These are phyloP conservation scores for Suhomyces pyralidae DNA, from an alignment of 805 yeast species.

Conservation along the genomic window DNA sequence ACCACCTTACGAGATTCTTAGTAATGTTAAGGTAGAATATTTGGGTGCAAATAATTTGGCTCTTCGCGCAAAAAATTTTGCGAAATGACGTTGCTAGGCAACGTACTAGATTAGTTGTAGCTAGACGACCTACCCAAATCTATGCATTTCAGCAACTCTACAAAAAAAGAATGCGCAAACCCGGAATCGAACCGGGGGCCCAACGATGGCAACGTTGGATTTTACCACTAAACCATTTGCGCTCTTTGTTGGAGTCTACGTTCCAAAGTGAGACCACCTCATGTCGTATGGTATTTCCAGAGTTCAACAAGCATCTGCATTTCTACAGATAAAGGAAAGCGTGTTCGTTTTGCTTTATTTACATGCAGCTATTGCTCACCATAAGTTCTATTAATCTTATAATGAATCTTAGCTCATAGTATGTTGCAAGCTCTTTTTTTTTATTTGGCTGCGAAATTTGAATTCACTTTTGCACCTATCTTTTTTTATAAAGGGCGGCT, in stretches of 20 bases:
- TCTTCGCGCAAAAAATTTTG: not conserved
- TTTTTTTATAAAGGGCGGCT: not conserved
- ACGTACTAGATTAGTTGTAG: not conserved
- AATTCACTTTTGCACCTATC: not conserved
- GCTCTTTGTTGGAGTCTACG: not conserved
- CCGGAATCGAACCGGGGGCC: slow-evolving; percentile 1
- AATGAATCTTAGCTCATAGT: not conserved
- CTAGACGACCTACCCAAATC: not conserved
- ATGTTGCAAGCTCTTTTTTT: not conserved
- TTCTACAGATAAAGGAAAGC: no score
- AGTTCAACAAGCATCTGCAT: not conserved
- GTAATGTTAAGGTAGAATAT: not conserved
- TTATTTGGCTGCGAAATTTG: not conserved
- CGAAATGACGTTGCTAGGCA: not conserved
- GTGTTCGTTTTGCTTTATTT: not conserved
- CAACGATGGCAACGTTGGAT: slow-evolving; percentile 1
- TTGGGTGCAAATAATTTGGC: not conserved
- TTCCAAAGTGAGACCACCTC: no score
- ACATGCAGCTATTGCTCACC: not conserved
- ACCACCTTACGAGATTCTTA: not conserved
- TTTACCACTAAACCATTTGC: slow-evolving; percentile 1
- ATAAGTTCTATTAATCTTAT: not conserved
- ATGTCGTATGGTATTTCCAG: not conserved
- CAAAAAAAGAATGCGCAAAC: not conserved
- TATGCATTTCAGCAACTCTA: not conserved